phyloP scores from a whole-genome alignment of 768 basidiomycete genomes.

The Boletellus ananas region DNA sequence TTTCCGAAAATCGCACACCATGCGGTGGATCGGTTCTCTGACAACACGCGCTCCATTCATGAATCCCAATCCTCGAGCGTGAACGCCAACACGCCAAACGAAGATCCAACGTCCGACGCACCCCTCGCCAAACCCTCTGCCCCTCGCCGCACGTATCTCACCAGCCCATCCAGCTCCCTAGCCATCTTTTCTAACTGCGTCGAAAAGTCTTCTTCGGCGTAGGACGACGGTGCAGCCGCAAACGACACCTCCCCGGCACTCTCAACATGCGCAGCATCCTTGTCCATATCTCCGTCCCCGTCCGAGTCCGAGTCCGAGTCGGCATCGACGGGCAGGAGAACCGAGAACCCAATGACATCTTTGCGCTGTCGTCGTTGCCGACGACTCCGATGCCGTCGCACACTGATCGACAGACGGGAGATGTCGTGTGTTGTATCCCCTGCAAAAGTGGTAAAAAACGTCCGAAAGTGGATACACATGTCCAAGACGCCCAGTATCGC shows the following conservation, averaged over 20 bases:
- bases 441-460: constrained; percentile 56
- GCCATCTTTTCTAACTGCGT: constrained; percentile 60
- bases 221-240: constrained; percentile 34
- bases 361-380: constrained; percentile 51
- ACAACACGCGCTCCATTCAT: constrained; percentile 1
- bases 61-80: constrained; percentile 76
- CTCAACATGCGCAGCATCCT: constrained; percentile 16
- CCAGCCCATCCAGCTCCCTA: constrained; percentile 64
- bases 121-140: constrained; percentile 68
- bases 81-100: constrained; percentile 73
- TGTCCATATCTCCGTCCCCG: constrained; percentile 29
- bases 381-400: constrained; percentile 60
- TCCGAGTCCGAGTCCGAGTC: constrained; percentile 36
- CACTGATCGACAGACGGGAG: constrained; percentile 45
- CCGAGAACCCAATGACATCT: constrained; percentile 62
- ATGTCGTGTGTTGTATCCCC: constrained; percentile 61
- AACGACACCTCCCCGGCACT: constrained; percentile 30
- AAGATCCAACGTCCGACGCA: constrained; percentile 51
- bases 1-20: no score
- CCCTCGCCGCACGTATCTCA: constrained; percentile 64
- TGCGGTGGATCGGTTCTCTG: no score
- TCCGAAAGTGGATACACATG: constrained; percentile 67
- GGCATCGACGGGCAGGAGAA: constrained; percentile 26
- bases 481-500: constrained; percentile 69
- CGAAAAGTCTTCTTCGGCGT: constrained; percentile 46